phyloP scores from a whole-genome alignment of 2,329 filamentous ascomycete species.

The Trichoderma koningiopsis region DNA sequence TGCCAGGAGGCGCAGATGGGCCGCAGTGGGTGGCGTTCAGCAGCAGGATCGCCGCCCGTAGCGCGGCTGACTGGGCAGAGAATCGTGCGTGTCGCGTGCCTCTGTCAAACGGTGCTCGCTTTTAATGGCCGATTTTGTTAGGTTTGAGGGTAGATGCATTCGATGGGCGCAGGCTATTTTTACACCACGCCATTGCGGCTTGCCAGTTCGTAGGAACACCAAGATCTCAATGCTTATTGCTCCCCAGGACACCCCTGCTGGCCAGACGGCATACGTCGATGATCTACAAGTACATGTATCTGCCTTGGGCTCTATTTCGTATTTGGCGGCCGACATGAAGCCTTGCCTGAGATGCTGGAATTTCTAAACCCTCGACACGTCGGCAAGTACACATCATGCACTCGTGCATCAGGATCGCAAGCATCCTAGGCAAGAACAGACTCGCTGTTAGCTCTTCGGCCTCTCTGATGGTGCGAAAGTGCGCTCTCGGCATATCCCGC shows the following conservation, averaged over 20 bases:
- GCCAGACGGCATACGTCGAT: neutral
- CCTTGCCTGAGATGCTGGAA: neutral
- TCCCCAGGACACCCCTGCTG: neutral
- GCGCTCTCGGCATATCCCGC: neutral
- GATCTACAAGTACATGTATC: too few relatives aligned
- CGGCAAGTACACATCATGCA: neutral
- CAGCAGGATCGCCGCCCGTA: neutral
- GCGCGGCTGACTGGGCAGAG: neutral
- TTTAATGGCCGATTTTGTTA: neutral
- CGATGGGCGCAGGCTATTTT: neutral
- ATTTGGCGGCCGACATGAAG: neutral
- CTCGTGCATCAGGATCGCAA: neutral
- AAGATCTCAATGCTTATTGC: neutral
- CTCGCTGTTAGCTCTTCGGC: neutral
- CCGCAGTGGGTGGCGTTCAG: neutral
- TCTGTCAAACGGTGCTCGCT: neutral
- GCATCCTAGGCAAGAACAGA: too few relatives aligned
- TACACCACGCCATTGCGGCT: neutral
- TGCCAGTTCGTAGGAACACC: neutral
- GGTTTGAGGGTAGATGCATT: neutral
- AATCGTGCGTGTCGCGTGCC: neutral
- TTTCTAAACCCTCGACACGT: neutral
- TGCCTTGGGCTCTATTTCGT: neutral
- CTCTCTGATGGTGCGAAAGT: neutral
- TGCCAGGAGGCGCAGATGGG: constrained; percentile 4